These are phyloP conservation scores for Ophiostoma triangulosporum DNA, from an alignment of 2,329 filamentous ascomycete species.

Conservation along the genomic window DNA sequence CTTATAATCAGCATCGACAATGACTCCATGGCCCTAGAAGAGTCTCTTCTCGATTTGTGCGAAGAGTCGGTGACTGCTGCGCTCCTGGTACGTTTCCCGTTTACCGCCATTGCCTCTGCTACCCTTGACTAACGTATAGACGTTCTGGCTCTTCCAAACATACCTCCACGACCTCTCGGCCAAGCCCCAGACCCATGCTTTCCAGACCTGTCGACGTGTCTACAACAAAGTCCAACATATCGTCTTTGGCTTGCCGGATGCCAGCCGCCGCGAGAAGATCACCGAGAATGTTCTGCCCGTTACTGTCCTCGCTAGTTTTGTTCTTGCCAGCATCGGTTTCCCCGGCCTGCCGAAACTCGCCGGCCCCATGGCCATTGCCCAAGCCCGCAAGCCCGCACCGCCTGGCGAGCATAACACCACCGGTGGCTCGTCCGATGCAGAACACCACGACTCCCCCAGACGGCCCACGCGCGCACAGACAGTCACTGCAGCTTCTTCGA, in stretches of 20 bases:
- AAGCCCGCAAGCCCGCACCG: constrained; percentile 61
- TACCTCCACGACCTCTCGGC: constrained; percentile 69
- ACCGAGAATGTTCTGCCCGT: constrained; percentile 71
- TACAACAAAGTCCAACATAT: constrained; percentile 85
- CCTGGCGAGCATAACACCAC: constrained; percentile 36
- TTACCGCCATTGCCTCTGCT: background rate
- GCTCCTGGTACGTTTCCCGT: constrained; percentile 51
- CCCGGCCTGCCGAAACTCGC: constrained; percentile 66
- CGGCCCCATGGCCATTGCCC: constrained; percentile 67
- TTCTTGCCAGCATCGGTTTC: constrained; percentile 61
- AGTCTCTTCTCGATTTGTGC: constrained; percentile 74
- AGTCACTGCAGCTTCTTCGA: constrained; percentile 36
- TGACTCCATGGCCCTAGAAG: constrained; percentile 81
- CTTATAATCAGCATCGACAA: constrained; percentile 80
- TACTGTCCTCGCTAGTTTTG: constrained; percentile 66
- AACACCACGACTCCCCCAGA: constrained; percentile 14
- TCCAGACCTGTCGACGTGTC: constrained; percentile 69
- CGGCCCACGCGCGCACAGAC: constrained; percentile 58
- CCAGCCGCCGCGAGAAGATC: constrained; percentile 57
- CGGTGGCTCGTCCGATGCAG: constrained; percentile 7
- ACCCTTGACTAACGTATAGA: constrained; percentile 33
- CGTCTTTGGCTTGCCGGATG: constrained; percentile 65
- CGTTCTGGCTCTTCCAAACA: constrained; percentile 83
- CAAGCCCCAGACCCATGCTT: constrained; percentile 62
- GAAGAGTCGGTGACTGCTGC: constrained; percentile 79